Conservation (phyloP, 2,329 filamentous ascomycete genomes). For the Cladobotryum mycophilum region DNA sequence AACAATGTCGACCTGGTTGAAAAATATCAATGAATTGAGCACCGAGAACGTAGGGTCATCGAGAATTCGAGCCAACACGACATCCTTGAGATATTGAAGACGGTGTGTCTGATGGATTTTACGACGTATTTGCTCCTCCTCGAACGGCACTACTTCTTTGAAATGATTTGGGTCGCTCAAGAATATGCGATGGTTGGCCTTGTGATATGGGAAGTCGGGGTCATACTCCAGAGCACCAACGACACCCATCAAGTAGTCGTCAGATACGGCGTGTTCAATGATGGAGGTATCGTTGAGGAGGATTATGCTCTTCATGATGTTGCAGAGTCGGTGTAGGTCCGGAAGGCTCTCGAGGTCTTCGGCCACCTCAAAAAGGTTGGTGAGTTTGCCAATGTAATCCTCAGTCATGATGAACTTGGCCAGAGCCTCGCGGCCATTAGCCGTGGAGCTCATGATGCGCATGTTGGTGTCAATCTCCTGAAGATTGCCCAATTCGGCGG, state of each 20-base stretch:
- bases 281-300: conserved; percentile 91
- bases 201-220: conserved; percentile 94
- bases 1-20: conserved; percentile 97
- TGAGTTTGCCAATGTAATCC: conserved; percentile 80
- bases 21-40: conserved; percentile 96
- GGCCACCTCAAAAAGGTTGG: conserved; percentile 78
- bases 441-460: conserved; percentile 67
- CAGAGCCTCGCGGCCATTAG: conserved; percentile 74
- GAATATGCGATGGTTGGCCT: conserved; percentile 94
- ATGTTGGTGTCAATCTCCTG: conserved; percentile 80
- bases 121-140: conserved; percentile 69
- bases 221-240: conserved; percentile 97
- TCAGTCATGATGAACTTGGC: conserved; percentile 81
- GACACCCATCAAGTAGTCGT: conserved; percentile 82
- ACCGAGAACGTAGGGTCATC: conserved; percentile 98
- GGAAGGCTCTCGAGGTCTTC: conserved; percentile 84
- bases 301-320: conserved; percentile 95
- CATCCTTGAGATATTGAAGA: conserved; percentile 93
- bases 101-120: conserved; percentile 98
- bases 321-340: conserved; percentile 88
- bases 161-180: conserved; percentile 82
- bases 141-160: conserved; percentile 92
- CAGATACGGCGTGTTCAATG: conserved; percentile 88
- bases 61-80: conserved; percentile 91
- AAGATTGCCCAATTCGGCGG: conserved; percentile 75